These are phyloP conservation scores for Acrocalymma vagum DNA, from an alignment of 2,329 filamentous ascomycete species.

Conservation along the genomic window DNA sequence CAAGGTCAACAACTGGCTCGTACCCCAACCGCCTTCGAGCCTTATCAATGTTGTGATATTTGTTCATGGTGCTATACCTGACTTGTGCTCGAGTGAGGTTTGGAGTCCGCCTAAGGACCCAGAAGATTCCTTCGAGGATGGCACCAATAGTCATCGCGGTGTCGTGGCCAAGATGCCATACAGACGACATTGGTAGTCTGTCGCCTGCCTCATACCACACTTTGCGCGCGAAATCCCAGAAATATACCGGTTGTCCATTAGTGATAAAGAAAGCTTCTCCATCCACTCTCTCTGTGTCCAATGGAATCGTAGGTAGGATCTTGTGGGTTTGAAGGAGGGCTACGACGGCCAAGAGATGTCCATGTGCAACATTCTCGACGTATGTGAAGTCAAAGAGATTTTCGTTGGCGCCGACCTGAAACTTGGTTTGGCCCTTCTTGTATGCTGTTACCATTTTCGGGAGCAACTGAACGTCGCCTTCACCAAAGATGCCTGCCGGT, in stretches of 20 bases:
- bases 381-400: constrained; percentile 65
- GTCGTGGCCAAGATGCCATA: constrained; percentile 55
- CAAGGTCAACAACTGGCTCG: constrained; percentile 69
- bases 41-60: constrained; percentile 81
- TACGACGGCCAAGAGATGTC: constrained; percentile 59
- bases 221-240: constrained; percentile 59
- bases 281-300: constrained; percentile 56
- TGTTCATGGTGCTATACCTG: constrained; percentile 75
- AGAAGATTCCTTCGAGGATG: constrained; percentile 56
- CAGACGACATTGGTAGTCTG: constrained; percentile 43
- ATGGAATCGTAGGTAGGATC: constrained; percentile 45
- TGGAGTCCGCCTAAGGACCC: constrained; percentile 54
- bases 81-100: constrained; percentile 60
- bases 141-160: constrained; percentile 52
- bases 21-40: constrained; percentile 76
- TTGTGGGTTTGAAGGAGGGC: constrained; percentile 58
- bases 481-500: constrained; percentile 61
- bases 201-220: constrained; percentile 57
- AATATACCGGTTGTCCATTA: constrained; percentile 59
- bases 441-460: constrained; percentile 56
- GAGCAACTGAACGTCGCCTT: constrained; percentile 56
- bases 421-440: constrained; percentile 57
- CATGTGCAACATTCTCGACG: constrained; percentile 61
- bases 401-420: constrained; percentile 60
- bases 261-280: constrained; percentile 62